phyloP scores from a whole-genome alignment of 257 asterid genomes.

The Leptodermis oblonga region DNA sequence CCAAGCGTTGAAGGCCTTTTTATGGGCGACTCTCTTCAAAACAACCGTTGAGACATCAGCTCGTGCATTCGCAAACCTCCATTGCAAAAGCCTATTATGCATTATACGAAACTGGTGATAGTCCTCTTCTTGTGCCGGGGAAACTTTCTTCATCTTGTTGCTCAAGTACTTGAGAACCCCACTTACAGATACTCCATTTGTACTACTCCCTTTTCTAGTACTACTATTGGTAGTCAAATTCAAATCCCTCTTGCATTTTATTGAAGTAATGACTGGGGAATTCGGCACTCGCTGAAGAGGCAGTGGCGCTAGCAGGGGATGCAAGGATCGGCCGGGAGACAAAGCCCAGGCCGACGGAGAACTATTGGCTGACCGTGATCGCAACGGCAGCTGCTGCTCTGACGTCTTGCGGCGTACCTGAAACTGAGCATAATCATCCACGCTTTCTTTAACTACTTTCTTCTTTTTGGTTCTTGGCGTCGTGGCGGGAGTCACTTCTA shows the following conservation, averaged over 20 bases:
- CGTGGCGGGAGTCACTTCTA: not conserved
- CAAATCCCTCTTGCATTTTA: conserved; percentile 30
- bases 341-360: conserved; percentile 91
- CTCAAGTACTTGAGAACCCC: conserved; percentile 52
- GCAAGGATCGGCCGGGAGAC: conserved; percentile 53
- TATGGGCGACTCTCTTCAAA: conserved; percentile 49
- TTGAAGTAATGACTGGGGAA: conserved; percentile 21
- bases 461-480: conserved; percentile 17
- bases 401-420: conserved; percentile 26
- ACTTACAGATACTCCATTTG: conserved; percentile 26
- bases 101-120: conserved; percentile 48
- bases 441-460: conserved; percentile 19
- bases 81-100: conserved; percentile 66
- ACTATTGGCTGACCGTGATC: conserved; percentile 37
- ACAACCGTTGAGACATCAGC: conserved; percentile 45
- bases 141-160: conserved; percentile 43
- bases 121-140: conserved; percentile 47
- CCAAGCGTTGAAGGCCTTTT: conserved; percentile 51
- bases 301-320: conserved; percentile 1
- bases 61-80: conserved; percentile 81
- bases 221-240: no score
- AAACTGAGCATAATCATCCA: conserved; percentile 28
- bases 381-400: conserved; percentile 33
- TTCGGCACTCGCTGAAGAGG: conserved; percentile 24
- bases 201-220: conserved; percentile 15